phyloP scores from a whole-genome alignment of 257 asterid genomes.

The Penstemon barbatus region DNA sequence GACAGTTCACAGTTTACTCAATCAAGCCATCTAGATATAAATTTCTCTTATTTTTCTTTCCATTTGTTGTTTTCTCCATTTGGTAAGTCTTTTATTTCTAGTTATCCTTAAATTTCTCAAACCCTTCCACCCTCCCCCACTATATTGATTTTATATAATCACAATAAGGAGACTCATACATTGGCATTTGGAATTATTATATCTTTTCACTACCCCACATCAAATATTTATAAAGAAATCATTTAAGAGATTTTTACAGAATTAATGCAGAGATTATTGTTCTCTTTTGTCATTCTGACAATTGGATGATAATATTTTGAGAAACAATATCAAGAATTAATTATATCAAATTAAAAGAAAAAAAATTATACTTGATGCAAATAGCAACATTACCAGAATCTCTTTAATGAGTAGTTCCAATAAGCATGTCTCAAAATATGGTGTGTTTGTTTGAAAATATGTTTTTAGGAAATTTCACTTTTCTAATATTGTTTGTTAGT shows the following conservation, averaged over 20 bases:
- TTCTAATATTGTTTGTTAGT: not conserved
- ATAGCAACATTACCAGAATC: not conserved
- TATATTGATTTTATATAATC: not conserved
- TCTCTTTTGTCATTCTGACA: not conserved
- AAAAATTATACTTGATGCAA: not conserved
- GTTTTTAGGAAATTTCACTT: slow-evolving; percentile 11
- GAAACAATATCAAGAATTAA: not conserved
- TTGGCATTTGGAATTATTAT: not conserved
- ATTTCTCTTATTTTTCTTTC: not conserved
- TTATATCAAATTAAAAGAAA: too few relatives aligned
- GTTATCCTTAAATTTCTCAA: not conserved
- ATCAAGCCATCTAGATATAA: slow-evolving; percentile 16
- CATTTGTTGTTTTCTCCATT: not conserved
- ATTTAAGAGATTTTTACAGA: not conserved
- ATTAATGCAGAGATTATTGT: not conserved
- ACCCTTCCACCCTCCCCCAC: not conserved
- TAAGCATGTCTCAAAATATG: not conserved
- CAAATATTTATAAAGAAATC: not conserved
- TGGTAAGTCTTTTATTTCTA: not conserved
- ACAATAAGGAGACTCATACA: slow-evolving; percentile 1
- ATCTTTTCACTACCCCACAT: not conserved
- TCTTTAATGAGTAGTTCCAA: slow-evolving; percentile 5
- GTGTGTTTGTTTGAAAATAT: not conserved
- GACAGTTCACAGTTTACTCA: slow-evolving; percentile 20
- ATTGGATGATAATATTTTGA: not conserved